A percentile compares a stretch with the other conserved stretches of the same genome.
Evolutionary conservation across 176 grass and related monocot species (phyloP).

Genomic region (Rhynchospora tenuis): DNA sequence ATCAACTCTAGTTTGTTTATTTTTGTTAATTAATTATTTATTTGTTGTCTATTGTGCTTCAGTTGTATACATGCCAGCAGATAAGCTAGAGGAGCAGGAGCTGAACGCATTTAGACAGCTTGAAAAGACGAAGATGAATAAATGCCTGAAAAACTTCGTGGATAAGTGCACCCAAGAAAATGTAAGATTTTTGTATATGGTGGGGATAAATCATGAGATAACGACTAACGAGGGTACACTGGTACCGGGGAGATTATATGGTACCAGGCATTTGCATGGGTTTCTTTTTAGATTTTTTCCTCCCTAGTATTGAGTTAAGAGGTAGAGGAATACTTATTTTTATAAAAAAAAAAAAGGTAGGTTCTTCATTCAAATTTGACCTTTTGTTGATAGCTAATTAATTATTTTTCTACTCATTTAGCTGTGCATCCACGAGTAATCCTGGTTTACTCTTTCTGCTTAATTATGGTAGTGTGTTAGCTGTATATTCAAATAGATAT

Average conservation of each 20-base stretch:
- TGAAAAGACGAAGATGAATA: constrained; percentile 49
- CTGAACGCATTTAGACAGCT: constrained; percentile 36
- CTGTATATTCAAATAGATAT: background rate
- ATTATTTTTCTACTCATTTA: background rate
- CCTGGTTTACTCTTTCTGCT: background rate
- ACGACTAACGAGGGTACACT: too few relatives aligned
- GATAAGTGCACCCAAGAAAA: constrained; percentile 24
- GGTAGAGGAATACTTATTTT: too few relatives aligned
- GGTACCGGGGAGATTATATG: too few relatives aligned
- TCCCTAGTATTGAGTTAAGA: too few relatives aligned
- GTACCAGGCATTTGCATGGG: too few relatives aligned
- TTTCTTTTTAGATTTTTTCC: too few relatives aligned
- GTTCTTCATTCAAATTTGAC: constrained; percentile 9
- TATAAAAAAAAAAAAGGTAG: too few relatives aligned
- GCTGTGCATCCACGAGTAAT: background rate
- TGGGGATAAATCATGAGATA: too few relatives aligned
- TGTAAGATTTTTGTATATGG: constrained; percentile 7
- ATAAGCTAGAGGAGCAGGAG: constrained; percentile 49
- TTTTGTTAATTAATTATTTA: too few relatives aligned
- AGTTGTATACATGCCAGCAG: constrained; percentile 43
- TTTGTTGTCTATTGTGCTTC: too few relatives aligned
- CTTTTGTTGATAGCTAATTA: too few relatives aligned
- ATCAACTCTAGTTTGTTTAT: background rate
- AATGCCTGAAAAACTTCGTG: constrained; percentile 36
- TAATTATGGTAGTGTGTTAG: background rate